Evolutionary conservation across 2,329 filamentous ascomycete genomes (phyloP), one percentile per base, ranked within the genome.

Genomic region (Calonectria pauciramosa): DNA sequence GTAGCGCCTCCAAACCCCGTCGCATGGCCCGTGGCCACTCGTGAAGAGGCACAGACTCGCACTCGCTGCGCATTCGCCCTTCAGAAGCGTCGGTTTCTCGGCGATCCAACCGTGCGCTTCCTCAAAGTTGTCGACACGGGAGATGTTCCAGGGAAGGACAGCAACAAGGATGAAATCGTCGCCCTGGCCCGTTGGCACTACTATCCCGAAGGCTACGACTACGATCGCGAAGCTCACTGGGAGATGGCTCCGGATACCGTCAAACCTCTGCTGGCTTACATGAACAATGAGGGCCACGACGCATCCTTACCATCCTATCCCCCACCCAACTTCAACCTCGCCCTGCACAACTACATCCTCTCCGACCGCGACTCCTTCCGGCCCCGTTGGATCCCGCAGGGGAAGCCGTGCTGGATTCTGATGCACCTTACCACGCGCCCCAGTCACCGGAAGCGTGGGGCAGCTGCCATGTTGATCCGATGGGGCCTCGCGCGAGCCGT

Each of bases 101-200:
- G 23, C 3, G 56, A 63, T 5, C 34, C 56, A 2, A 41, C 34
- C 1, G 56, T 41, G 14, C 56, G 34, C 11, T 63, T 63, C 4
- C 56, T 63, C 56, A 41, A 63, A 63, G 56, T 63, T 8, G 16
- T 63, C 10, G 56, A 63, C 20, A 41, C 56, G 13, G 34, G 14
- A 20, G 34, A 18, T 4, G 28, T 16, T 11, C 13, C 32, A 8
- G 23, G 5, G 28, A 41, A 28, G 16, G n/a, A 6, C 14, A 23
- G 28, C 26, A 7, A 41, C 3, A 4, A 41, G 1, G 23, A 28
- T 26, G 26, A 63, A 7, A 41, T 63, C 9, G 26, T 63, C 16
- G 56, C 56, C 36, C 10, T 63, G 36, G 56, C 56, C 32, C 56
- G 56, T 13, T 63, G 56, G 56, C 56, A 63, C 23, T 63, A 63